Evolutionary conservation across 2,329 filamentous ascomycete species (phyloP).

Genomic region (Cercospora zeae-maydis): DNA sequence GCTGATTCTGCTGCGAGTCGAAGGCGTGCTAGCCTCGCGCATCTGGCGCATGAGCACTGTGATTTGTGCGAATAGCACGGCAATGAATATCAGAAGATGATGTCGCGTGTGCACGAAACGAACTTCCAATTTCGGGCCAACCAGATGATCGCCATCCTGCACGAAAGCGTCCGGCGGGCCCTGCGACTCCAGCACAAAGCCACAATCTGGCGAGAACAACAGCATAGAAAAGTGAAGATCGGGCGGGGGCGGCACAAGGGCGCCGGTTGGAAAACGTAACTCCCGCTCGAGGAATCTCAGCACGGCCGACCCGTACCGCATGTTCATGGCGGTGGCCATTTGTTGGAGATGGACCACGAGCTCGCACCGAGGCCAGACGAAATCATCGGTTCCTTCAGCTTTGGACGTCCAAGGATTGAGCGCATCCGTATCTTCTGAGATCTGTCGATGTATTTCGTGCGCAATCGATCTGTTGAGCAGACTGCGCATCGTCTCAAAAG

Average conservation of each 20-base stretch:
- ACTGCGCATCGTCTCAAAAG: constrained; percentile 47
- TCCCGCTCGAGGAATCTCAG: constrained; percentile 57
- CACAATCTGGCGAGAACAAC: constrained; percentile 63
- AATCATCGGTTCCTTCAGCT: constrained; percentile 57
- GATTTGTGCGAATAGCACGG: constrained; percentile 52
- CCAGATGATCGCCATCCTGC: constrained; percentile 51
- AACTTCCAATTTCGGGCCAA: constrained; percentile 57
- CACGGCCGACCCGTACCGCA: constrained; percentile 30
- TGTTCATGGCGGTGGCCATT: constrained; percentile 27
- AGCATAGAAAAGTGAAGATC: constrained; percentile 57
- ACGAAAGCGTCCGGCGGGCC: constrained; percentile 54
- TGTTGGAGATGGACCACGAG: constrained; percentile 83
- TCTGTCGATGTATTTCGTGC: constrained; percentile 63
- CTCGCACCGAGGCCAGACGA: constrained; percentile 74
- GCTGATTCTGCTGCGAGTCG: constrained; percentile 60
- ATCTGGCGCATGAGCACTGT: constrained; percentile 58
- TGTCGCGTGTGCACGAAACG: constrained; percentile 47
- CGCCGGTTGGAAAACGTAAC: constrained; percentile 57
- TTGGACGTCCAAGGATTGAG: constrained; percentile 74
- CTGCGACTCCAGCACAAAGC: constrained; percentile 61
- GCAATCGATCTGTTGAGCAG: constrained; percentile 72
- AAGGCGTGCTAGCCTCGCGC: constrained; percentile 62
- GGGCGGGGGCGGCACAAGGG: constrained; percentile 50
- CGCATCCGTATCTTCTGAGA: constrained; percentile 52
- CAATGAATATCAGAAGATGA: constrained; percentile 52